phyloP scores from a whole-genome alignment of 352 stramenopile species.

The Globisporangium paddicum region DNA sequence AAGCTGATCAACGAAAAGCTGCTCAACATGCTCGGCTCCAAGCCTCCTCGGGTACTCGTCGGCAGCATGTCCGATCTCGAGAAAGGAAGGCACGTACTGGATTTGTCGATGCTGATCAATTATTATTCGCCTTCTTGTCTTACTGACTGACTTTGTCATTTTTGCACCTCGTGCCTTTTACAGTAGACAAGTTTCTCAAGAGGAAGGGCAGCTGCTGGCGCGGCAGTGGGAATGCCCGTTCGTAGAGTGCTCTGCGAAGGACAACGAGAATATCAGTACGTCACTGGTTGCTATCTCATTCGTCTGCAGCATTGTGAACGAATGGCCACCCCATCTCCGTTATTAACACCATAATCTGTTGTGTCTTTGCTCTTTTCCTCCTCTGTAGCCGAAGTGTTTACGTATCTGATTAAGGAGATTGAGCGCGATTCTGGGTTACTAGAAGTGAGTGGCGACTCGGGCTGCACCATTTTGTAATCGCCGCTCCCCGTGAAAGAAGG shows the following conservation, averaged over 20 bases:
- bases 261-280: slow-evolving; percentile 90
- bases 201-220: slow-evolving; percentile 88
- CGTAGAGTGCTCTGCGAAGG: slow-evolving; percentile 93
- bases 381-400: slow-evolving; percentile 82
- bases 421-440: slow-evolving; percentile 85
- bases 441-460: slow-evolving; percentile 69
- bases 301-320: no score
- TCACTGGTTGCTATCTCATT: slow-evolving; percentile 9
- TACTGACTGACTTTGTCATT: slow-evolving; percentile 4
- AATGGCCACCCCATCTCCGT: not conserved
- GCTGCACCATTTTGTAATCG: slow-evolving; percentile 79
- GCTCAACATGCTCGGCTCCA: slow-evolving; percentile 92
- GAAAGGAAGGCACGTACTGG: slow-evolving; percentile 70
- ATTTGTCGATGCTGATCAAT: not conserved
- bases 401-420: slow-evolving; percentile 89
- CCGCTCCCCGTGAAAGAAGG: not conserved
- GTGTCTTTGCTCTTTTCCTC: slow-evolving; percentile 1
- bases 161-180: not conserved
- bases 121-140: not conserved
- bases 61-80: slow-evolving; percentile 95
- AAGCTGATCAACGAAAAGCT: slow-evolving; percentile 94
- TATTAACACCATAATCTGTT: slow-evolving; percentile 7
- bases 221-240: slow-evolving; percentile 92
- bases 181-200: slow-evolving; percentile 66
- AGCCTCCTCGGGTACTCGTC: slow-evolving; percentile 91